A percentile compares a stretch with the other conserved stretches of the same genome.
Evolutionary conservation across 331 rosid species (phyloP).

Genomic region (Ulmus americana): DNA sequence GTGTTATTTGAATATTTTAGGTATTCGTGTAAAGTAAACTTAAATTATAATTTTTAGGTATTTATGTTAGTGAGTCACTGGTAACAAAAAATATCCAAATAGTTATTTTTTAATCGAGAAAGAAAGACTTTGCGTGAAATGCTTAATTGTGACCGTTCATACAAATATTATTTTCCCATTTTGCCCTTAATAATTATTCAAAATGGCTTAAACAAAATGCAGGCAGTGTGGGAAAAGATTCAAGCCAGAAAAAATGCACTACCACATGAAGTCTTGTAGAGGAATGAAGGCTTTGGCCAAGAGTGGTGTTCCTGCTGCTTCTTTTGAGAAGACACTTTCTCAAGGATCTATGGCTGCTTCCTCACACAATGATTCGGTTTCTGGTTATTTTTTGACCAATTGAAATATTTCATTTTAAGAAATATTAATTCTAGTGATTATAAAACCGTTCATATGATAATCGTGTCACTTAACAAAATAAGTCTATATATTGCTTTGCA

Average conservation of each 20-base stretch:
- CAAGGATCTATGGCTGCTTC: conserved; percentile 23
- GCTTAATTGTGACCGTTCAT: not conserved
- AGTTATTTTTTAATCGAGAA: not conserved
- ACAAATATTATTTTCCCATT: not conserved
- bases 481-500: too few relatives aligned
- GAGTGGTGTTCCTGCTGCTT: conserved; percentile 1
- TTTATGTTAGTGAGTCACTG: not conserved
- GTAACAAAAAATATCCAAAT: not conserved
- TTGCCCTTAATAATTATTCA: too few relatives aligned
- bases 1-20: not conserved
- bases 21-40: not conserved
- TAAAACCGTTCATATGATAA: too few relatives aligned
- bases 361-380: conserved; percentile 24
- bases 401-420: conserved; percentile 1
- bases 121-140: not conserved
- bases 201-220: conserved; percentile 23
- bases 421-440: too few relatives aligned
- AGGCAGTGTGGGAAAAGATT: conserved; percentile 80
- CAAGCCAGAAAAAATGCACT: conserved; percentile 74
- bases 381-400: conserved; percentile 32
- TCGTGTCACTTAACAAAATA: too few relatives aligned
- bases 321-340: conserved; percentile 20
- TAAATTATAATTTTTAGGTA: not conserved
- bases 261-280: conserved; percentile 73
- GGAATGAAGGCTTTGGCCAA: conserved; percentile 50